phyloP scores from a whole-genome alignment of 441 rosid genomes.

The Mallotus japonicus region DNA sequence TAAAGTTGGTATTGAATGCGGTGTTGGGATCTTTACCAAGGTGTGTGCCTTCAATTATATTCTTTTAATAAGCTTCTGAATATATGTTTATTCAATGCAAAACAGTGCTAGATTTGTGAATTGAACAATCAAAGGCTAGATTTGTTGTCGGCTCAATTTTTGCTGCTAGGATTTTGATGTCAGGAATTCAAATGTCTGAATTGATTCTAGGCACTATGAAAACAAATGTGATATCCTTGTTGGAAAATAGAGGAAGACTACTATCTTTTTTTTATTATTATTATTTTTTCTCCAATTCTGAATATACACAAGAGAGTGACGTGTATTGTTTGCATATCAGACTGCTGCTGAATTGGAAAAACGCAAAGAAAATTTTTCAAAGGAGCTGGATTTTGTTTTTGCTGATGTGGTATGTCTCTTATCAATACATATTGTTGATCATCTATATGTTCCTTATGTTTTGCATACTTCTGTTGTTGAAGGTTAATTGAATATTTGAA shows the following conservation, averaged over 20 bases:
- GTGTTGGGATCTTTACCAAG: conserved; percentile 94
- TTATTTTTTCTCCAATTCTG: not conserved
- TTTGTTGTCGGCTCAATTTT: not conserved
- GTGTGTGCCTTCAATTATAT: conserved; percentile 27
- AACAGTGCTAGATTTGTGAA: not conserved
- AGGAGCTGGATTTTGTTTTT: conserved; percentile 71
- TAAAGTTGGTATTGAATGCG: conserved; percentile 85
- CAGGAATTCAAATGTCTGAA: not conserved
- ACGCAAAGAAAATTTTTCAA: conserved; percentile 53
- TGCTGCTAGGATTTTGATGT: not conserved
- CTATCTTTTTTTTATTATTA: not conserved
- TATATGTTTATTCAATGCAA: not conserved
- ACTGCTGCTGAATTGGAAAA: conserved; percentile 59
- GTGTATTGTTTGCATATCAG: conserved; percentile 30
- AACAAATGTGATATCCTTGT: not conserved
- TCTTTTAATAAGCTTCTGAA: not conserved
- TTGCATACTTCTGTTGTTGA: not conserved
- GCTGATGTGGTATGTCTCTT: conserved; percentile 60
- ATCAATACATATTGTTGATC: not conserved
- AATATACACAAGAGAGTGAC: too few species aligned
- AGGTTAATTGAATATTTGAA: not conserved
- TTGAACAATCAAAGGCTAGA: not conserved
- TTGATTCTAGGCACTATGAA: not conserved
- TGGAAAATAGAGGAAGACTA: not conserved
- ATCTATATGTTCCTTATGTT: not conserved